Evolutionary conservation across 1,284 basidiomycete genomes (phyloP), one percentile per base, ranked within the genome.

Genomic region (Wallemia hederae): DNA sequence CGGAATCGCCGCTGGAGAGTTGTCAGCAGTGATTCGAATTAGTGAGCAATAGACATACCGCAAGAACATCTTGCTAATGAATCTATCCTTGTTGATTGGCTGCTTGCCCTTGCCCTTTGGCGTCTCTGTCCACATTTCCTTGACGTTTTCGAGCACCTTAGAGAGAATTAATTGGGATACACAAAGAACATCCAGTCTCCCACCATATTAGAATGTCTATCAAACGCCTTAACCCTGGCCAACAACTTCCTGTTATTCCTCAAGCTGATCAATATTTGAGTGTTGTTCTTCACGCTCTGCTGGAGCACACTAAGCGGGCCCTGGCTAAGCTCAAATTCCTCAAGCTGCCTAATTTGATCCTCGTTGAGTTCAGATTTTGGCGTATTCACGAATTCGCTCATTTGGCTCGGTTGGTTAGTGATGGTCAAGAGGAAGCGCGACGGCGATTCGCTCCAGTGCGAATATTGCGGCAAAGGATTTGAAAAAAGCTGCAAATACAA

Each of bases 41-140:
- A 3, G 3, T 49, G 9, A 49, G 39, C 5, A 15, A 17, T 15
- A 49, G 39, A 49, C 58, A 29, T 27, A 85, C 85, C 85, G 77
- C 62, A 88, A 70, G 71, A 88, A 89, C 82, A 96, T 94, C 74
- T 92, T 98, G 74, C 89, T 94, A 70, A 99, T 94, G 75, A 98
- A 98, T 55, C 94, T 79, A 74, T 99, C 90, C 74, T 94, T 96
- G 77, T 98, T 97, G 63, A 98, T 82, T 1, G 94, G 86, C 72
- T 97, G 97, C 75, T 94, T 94, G 70, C 87, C 89, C 75, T 97
- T 98, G 59, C 89, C 89, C 73, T 97, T 98, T 24, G 94, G 94
- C 60, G 84, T 74, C 71, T 99, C 94, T 27, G 91, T 96, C 94
- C 94, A 98, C 92, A 96, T 96, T 85, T 94, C 90, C 73, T 94